Evolutionary conservation across 305 asterid genomes (phyloP), one percentile per base, ranked within the genome.

Genomic region (Andrographis paniculata): DNA sequence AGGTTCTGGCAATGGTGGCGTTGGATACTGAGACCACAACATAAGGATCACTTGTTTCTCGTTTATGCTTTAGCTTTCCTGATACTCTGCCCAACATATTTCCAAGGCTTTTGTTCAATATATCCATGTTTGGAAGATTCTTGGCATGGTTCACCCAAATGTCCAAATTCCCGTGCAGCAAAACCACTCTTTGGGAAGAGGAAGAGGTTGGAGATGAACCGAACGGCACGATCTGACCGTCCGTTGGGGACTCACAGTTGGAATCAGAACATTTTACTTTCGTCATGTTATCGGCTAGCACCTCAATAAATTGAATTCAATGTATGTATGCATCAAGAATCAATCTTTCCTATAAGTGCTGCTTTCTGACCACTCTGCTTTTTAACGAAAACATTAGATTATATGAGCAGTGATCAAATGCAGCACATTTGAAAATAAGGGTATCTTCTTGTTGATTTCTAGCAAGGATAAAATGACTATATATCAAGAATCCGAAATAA

Each of bases 31-130:
- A 59, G 17, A 86, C 58, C 0, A 94, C 80, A 8, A 89, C 96
- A 33, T 89, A 89, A 13, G 98, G 96, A 36, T 89, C 96, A 64
- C 96, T 89, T 1, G 98, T 89, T 35, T 79, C 85, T 9, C 66
- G 46, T 54, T 80, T 84, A 40, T 68, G 71, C 23, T 70, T 67
- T 9, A 70, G 14, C 50, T 70, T 77, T 1, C 72, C 65, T 6
- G 73, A 73, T 20, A 87, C 49, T 20, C 59, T 54, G 14, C 83
- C 79, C 20, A 82, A 63, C 51, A 80, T 52, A 9, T 72, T 77
- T 30, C 74, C 82, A 12, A 87, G 55, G 63, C 64, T 72, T 20
- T 62, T 80, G 68, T 84, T 77, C 24, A 84, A 56, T 46, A 69
- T 40, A 68, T 87, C 95, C 92, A 84, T 60, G 53, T 87, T 87